Evolutionary conservation across 768 basidiomycete genomes (phyloP), one percentile per base, ranked within the genome.

Genomic region (Amanita rimosa): DNA sequence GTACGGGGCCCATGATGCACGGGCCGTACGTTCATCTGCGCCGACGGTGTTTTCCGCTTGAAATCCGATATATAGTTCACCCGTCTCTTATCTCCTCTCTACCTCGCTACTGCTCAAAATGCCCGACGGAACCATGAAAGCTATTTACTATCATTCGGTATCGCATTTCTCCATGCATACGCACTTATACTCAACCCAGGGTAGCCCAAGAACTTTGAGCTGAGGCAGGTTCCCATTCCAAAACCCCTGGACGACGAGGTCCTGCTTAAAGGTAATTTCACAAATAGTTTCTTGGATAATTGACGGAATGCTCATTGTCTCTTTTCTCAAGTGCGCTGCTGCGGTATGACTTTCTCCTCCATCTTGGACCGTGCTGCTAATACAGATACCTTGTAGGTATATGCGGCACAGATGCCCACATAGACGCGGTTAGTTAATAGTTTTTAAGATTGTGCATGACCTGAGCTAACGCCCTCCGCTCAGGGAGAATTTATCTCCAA

Each of bases 111-210:
- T 10, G 16, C 16, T 16, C 45, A 52, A 45, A 58, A 79, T 79
- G 76, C 68, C 74, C 44, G 60, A 78, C 61, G 76, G 73, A 64
- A 76, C 70, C 21, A 88, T 89, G 85, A 76, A 78, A 64, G 85
- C 85, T 14, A 65, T 86, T 55, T 86, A 75, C 68, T 89, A 86
- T 67, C 73, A 73, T 57, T 71, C 71, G 53, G 85, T 85, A n/a
- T 55, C 36, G 40, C n/a, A 29, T 27, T 5, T 67, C 59, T 26
- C 50, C 39, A 21, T 24, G 7, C 24, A 13, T 24, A 13, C 31
- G 1, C 38, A n/a, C 9, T 24, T 22, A 10, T 36, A 13, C 22
- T 31, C n/a, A 43, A 21, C 24, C 1, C 13, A 14, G 13, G 14
- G 19, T 50, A 85, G 82, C 78, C 85, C 47, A 66, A 68, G 56